These are phyloP conservation scores for Flaveria floridana DNA, from an alignment of 140 eudicot genomes.

Conservation along the genomic window DNA sequence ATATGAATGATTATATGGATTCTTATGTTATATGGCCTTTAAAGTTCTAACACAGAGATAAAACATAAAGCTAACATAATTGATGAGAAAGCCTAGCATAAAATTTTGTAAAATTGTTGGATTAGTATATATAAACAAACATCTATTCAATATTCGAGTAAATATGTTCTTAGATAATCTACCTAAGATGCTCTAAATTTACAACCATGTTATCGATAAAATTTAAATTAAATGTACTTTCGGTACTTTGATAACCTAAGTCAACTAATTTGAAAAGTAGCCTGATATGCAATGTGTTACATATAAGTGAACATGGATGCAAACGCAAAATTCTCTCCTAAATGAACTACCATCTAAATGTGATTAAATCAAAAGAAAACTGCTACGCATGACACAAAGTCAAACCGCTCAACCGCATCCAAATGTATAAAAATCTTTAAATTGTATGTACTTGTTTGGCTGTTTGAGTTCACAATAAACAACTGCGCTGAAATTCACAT, in stretches of 20 bases:
- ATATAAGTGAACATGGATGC: conserved; percentile 3
- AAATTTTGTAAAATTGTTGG: neutral
- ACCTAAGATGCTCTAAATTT: conserved; percentile 13
- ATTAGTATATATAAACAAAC: neutral
- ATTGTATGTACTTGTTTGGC: conserved; percentile 9
- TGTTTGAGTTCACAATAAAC: conserved; percentile 19
- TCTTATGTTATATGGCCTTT: neutral
- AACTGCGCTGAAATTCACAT: neutral
- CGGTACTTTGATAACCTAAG: conserved; percentile 15
- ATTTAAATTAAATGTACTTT: neutral
- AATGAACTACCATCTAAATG: conserved; percentile 30
- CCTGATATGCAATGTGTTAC: conserved; percentile 14
- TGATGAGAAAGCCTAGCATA: neutral
- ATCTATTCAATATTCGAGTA: neutral
- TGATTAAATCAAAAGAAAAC: neutral
- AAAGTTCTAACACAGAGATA: neutral
- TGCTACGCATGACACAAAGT: neutral
- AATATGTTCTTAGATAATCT: conserved; percentile 4
- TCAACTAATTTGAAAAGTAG: conserved; percentile 8
- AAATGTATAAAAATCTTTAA: neutral
- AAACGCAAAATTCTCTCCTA: conserved; percentile 17
- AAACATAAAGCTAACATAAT: neutral
- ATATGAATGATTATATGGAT: neutral
- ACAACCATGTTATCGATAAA: conserved; percentile 1
- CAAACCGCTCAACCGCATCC: conserved; percentile 13